These are phyloP conservation scores for Entomortierella lignicola DNA, from an alignment of 192 early-diverging fungal genomes.

Conservation along the genomic window DNA sequence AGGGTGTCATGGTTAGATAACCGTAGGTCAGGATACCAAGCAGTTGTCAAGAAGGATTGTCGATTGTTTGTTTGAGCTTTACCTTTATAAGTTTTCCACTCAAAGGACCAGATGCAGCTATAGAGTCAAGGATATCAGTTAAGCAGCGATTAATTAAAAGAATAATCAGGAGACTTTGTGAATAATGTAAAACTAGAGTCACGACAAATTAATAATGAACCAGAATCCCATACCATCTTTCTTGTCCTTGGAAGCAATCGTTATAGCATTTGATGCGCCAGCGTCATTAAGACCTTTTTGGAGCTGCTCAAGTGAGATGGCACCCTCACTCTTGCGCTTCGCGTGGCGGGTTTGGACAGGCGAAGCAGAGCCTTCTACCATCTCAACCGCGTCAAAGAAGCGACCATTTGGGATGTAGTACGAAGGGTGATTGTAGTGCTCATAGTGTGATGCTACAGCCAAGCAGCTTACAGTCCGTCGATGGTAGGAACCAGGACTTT, in stretches of 20 bases:
- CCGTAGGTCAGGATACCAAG: neutral
- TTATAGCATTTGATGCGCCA: constrained; percentile 4
- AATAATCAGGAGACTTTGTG: too few relatives aligned
- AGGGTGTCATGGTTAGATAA: constrained; percentile 33
- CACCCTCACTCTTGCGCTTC: constrained; percentile 43
- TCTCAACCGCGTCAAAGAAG: constrained; percentile 35
- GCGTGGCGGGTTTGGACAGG: constrained; percentile 45
- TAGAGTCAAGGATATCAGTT: neutral
- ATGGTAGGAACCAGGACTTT: constrained; percentile 35
- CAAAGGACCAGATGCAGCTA: constrained; percentile 8
- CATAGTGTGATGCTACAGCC: constrained; percentile 41
- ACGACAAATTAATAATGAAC: neutral
- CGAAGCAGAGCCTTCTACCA: constrained; percentile 38
- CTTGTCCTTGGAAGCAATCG: constrained; percentile 7
- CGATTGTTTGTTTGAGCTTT: too few relatives aligned
- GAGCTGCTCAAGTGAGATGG: constrained; percentile 40
- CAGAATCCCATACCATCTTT: constrained; percentile 7
- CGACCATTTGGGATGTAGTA: constrained; percentile 26
- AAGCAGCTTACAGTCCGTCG: constrained; percentile 52
- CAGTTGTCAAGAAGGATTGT: neutral
- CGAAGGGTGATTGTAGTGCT: constrained; percentile 41
- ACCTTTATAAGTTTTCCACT: constrained; percentile 49
- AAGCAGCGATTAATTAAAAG: neutral
- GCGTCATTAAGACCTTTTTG: constrained; percentile 34
- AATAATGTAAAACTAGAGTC: neutral